These are phyloP conservation scores for Exophiala lecanii-corni DNA, from an alignment of 2,329 filamentous ascomycete species.

Conservation along the genomic window DNA sequence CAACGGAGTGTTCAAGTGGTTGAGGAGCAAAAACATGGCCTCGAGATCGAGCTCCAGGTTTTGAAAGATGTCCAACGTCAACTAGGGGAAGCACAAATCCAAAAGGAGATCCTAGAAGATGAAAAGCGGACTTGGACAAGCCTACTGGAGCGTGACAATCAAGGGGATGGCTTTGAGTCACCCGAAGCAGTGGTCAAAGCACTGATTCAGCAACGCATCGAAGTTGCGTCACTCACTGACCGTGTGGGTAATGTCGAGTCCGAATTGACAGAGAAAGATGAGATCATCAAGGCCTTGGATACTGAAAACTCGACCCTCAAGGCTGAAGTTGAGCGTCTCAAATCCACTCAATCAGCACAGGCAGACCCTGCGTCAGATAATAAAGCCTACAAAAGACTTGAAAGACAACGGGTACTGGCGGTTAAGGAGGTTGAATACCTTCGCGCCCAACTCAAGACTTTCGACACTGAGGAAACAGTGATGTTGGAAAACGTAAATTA, in stretches of 20 bases:
- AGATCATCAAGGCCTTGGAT: constrained; percentile 67
- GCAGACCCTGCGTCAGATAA: constrained; percentile 44
- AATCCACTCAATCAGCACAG: constrained; percentile 41
- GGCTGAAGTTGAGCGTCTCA: constrained; percentile 67
- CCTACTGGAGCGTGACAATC: constrained; percentile 68
- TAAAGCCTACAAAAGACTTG: constrained; percentile 67
- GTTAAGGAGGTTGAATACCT: constrained; percentile 93
- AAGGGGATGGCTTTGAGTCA: constrained; percentile 71
- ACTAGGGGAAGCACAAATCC: constrained; percentile 71
- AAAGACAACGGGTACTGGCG: constrained; percentile 78
- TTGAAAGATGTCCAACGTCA: constrained; percentile 71
- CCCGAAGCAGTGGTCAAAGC: constrained; percentile 83
- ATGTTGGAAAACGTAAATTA: constrained; percentile 69
- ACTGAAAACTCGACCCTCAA: constrained; percentile 62
- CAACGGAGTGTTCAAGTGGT: constrained; percentile 89
- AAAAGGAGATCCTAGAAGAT: constrained; percentile 81
- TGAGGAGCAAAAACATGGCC: constrained; percentile 84
- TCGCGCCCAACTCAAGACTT: constrained; percentile 81
- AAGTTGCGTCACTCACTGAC: constrained; percentile 73
- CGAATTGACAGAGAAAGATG: constrained; percentile 71
- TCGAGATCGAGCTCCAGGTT: constrained; percentile 72
- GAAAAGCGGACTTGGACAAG: constrained; percentile 82
- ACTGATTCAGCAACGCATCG: constrained; percentile 75
- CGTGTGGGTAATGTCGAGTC: constrained; percentile 73
- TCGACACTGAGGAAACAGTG: constrained; percentile 82